phyloP scores from a whole-genome alignment of 768 basidiomycete species.

The Calocybe gangraenosa region DNA sequence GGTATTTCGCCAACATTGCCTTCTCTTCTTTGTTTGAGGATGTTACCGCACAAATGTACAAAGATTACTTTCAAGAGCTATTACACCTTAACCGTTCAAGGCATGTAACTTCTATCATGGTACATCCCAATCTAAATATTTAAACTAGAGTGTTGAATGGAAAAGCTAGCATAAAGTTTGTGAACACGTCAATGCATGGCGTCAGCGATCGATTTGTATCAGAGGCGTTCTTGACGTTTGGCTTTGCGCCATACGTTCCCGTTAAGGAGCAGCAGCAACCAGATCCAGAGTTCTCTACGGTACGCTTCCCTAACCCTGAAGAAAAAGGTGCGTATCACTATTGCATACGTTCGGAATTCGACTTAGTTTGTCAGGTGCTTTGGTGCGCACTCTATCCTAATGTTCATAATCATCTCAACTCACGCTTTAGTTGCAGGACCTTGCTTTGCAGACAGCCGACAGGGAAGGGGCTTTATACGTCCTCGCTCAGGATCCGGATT shows the following conservation, averaged over 20 bases:
- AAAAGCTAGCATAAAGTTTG: conserved; percentile 48
- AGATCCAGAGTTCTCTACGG: conserved; percentile 84
- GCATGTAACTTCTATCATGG: conserved; percentile 16
- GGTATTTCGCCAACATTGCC: conserved; percentile 30
- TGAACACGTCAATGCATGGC: conserved; percentile 90
- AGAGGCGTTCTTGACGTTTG: conserved; percentile 53
- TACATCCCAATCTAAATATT: background rate
- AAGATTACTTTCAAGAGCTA: conserved; percentile 51
- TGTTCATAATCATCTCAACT: conserved; percentile 2
- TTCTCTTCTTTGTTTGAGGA: conserved; percentile 48
- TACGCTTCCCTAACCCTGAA: conserved; percentile 85
- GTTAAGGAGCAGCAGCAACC: conserved; percentile 67
- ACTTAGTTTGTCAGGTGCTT: conserved; percentile 34
- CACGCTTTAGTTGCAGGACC: conserved; percentile 41
- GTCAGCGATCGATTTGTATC: conserved; percentile 68
- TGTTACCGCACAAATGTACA: conserved; percentile 53
- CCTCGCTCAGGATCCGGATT: conserved; percentile 87
- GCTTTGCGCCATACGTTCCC: conserved; percentile 54
- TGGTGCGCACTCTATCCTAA: conserved; percentile 28
- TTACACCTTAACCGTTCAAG: conserved; percentile 21
- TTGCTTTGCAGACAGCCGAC: conserved; percentile 64
- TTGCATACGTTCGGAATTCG: background rate
- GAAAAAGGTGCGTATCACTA: conserved; percentile 57
- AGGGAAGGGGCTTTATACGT: conserved; percentile 53
- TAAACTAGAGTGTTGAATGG: conserved; percentile 29